Evolutionary conservation across 495 filamentous ascomycete species (phyloP).

Genomic region (Pyronema omphalodes): DNA sequence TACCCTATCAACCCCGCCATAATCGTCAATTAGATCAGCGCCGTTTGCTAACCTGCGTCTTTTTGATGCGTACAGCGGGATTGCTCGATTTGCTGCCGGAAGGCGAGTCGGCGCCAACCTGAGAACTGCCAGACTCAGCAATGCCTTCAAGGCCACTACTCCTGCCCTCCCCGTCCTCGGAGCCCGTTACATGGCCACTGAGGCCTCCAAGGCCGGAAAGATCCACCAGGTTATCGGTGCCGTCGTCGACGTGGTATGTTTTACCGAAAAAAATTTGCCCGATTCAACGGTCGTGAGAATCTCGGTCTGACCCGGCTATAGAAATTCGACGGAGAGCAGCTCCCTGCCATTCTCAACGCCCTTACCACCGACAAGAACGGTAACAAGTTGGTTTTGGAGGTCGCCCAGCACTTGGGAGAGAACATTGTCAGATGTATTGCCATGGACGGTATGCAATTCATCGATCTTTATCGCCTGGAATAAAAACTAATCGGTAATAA

Average conservation of each 20-base stretch:
- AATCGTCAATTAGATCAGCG: conserved; percentile 1
- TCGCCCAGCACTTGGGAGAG: conserved; percentile 98
- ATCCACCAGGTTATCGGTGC: conserved; percentile 56
- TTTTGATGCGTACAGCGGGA: conserved; percentile 33
- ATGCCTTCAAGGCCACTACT: conserved; percentile 37
- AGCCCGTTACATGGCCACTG: conserved; percentile 41
- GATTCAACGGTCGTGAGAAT: conserved; percentile 3
- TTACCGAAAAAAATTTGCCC: conserved; percentile 46
- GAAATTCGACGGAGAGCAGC: conserved; percentile 89
- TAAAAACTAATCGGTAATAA: neutral
- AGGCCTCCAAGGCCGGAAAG: conserved; percentile 34
- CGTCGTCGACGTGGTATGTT: conserved; percentile 47
- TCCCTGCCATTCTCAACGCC: conserved; percentile 95
- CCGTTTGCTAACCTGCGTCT: conserved; percentile 15
- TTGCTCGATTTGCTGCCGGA: conserved; percentile 46
- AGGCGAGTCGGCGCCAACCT: conserved; percentile 37
- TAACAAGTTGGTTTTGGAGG: conserved; percentile 90
- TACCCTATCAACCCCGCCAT: conserved; percentile 18
- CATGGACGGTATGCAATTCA: conserved; percentile 79
- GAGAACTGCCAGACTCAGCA: conserved; percentile 26
- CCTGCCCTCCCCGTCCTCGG: conserved; percentile 33
- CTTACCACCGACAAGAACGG: conserved; percentile 78
- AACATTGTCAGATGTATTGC: conserved; percentile 99
- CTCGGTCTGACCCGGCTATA: conserved; percentile 28
- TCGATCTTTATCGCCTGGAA: neutral